Evolutionary conservation across 2,329 filamentous ascomycete genomes (phyloP).

Genomic region (Trichoderma afroharzianum): DNA sequence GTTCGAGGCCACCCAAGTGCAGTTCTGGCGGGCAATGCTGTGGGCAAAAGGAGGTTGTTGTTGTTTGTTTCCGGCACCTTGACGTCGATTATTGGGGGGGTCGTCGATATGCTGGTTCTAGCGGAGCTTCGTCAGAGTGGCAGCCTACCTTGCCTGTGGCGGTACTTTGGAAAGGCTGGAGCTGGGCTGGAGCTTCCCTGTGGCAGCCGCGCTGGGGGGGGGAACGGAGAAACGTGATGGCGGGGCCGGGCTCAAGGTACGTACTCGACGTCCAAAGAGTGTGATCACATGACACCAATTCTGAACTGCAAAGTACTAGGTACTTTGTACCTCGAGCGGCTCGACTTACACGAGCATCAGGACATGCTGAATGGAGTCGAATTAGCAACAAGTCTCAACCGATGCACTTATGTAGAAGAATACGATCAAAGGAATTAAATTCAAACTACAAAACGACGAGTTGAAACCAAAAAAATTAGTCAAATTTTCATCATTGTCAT

Average conservation of each 20-base stretch:
- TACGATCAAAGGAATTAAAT: not conserved
- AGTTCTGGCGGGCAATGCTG: conserved; percentile 4
- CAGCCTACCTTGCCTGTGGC: conserved; percentile 31
- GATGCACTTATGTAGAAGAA: not conserved
- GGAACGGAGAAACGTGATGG: conserved; percentile 31
- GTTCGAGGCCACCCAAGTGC: not conserved
- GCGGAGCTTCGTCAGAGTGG: conserved; percentile 40
- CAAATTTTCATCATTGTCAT: not conserved
- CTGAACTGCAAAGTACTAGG: not conserved
- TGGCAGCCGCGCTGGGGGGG: conserved; percentile 8
- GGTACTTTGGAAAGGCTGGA: conserved; percentile 26
- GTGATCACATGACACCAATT: not conserved
- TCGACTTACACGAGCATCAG: not conserved
- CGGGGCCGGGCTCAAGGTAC: conserved; percentile 19
- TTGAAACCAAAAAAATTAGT: fast-evolving
- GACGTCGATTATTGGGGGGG: conserved; percentile 22
- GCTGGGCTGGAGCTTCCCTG: conserved; percentile 23
- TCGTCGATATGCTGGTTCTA: conserved; percentile 18
- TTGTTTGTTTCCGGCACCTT: not conserved
- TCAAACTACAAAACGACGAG: not conserved
- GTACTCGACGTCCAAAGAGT: not conserved
- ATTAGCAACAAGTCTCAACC: not conserved
- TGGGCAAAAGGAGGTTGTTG: not conserved
- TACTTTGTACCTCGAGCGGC: not conserved
- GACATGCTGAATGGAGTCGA: not conserved